Conservation (phyloP, 148 eudicot species). For the Salicornia ramosissima region DNA sequence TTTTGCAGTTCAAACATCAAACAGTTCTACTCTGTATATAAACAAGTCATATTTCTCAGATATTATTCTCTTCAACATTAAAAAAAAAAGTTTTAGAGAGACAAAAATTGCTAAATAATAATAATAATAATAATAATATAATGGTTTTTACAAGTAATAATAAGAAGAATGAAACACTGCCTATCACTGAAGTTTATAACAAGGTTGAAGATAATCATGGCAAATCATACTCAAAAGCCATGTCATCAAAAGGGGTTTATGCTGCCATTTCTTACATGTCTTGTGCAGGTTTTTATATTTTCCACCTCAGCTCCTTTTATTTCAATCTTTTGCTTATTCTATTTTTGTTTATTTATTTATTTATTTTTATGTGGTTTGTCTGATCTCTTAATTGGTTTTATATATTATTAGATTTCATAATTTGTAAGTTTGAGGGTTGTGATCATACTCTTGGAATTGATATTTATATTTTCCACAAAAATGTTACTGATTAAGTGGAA, state of each 20-base stretch:
- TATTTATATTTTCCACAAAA: too few relatives aligned
- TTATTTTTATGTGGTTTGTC: not conserved
- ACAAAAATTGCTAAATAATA: not conserved
- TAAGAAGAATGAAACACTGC: conserved; percentile 21
- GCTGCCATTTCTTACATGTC: conserved; percentile 51
- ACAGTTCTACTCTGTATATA: not conserved
- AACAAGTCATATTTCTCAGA: not conserved
- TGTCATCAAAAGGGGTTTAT: conserved; percentile 38
- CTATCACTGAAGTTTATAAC: conserved; percentile 14
- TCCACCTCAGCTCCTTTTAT: not conserved
- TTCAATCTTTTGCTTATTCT: not conserved
- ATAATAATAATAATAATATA: not conserved
- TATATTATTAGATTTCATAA: too few relatives aligned
- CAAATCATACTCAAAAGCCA: conserved; percentile 18
- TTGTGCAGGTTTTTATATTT: conserved; percentile 51
- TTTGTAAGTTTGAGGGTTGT: too few relatives aligned
- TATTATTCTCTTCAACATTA: not conserved
- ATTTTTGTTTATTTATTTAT: not conserved
- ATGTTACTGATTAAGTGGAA: too few relatives aligned
- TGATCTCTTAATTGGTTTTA: too few relatives aligned
- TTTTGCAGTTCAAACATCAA: conserved; percentile 17
- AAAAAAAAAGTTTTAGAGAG: not conserved
- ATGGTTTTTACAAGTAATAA: conserved; percentile 23
- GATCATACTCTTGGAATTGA: too few relatives aligned
- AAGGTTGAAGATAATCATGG: conserved; percentile 17